phyloP scores from a whole-genome alignment of 1,284 basidiomycete species.

The Ceratobasidium sp. region DNA sequence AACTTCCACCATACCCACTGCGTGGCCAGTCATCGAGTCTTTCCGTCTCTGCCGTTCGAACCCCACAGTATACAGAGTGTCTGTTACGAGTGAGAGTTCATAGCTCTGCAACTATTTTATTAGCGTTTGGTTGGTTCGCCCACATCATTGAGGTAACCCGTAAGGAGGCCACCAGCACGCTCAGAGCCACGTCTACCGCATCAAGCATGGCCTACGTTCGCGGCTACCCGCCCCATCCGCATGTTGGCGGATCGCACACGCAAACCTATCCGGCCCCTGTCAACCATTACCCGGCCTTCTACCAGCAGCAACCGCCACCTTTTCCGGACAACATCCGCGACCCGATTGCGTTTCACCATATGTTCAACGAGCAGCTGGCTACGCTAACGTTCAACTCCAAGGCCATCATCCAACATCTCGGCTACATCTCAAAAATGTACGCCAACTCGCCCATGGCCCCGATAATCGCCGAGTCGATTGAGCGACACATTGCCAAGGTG shows the following conservation, averaged over 20 bases:
- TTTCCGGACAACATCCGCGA: slow-evolving; percentile 57
- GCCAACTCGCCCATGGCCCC: slow-evolving; percentile 86
- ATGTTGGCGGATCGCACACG: slow-evolving; percentile 17
- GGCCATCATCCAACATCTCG: slow-evolving; percentile 95
- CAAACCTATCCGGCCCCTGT: slow-evolving; percentile 33
- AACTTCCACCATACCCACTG: slow-evolving; percentile 39
- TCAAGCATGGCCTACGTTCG: slow-evolving; percentile 40
- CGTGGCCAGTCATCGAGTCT: slow-evolving; percentile 43
- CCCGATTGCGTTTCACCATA: slow-evolving; percentile 79
- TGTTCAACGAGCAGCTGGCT: slow-evolving; percentile 70
- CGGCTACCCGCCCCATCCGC: slow-evolving; percentile 20
- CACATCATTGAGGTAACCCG: slow-evolving; percentile 44
- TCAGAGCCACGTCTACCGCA: slow-evolving; percentile 3
- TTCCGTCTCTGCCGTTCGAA: slow-evolving; percentile 28
- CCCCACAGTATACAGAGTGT: slow-evolving; percentile 40
- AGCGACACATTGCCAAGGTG: slow-evolving; percentile 89
- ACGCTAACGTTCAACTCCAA: slow-evolving; percentile 96
- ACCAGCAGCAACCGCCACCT: slow-evolving; percentile 39
- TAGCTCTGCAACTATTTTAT: slow-evolving; percentile 35
- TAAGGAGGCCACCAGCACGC: slow-evolving; percentile 20
- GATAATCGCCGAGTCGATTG: slow-evolving; percentile 88
- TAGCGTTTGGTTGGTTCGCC: slow-evolving; percentile 38
- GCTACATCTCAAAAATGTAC: slow-evolving; percentile 78
- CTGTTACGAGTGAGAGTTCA: slow-evolving; percentile 45
- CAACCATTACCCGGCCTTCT: slow-evolving; percentile 34